A percentile compares a stretch with the other conserved stretches of the same genome.
Evolutionary conservation across 176 grass and related monocot genomes (phyloP).

Genomic region (Oryza brachyantha): DNA sequence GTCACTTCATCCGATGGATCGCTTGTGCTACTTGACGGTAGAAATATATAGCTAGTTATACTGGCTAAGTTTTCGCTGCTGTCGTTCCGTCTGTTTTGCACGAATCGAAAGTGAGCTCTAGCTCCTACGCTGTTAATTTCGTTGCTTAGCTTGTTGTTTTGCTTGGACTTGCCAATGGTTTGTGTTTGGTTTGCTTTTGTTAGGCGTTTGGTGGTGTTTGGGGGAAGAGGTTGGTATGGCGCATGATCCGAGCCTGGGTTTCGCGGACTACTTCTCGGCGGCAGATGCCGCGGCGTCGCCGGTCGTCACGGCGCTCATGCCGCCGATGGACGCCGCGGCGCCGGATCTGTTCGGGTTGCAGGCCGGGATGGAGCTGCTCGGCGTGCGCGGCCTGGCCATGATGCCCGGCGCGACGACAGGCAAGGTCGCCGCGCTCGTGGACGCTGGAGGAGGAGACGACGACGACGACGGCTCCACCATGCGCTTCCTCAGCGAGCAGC

Average conservation of each 20-base stretch:
- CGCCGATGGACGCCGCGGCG: constrained; percentile 40
- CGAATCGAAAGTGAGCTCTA: constrained; percentile 25
- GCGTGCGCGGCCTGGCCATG: constrained; percentile 37
- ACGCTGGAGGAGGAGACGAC: background rate
- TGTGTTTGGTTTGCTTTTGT: background rate
- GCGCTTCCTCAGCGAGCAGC: constrained; percentile 33
- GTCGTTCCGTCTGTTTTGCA: constrained; percentile 18
- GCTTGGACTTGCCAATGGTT: background rate
- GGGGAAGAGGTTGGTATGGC: constrained; percentile 43
- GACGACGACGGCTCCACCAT: constrained; percentile 28
- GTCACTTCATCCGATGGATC: constrained; percentile 15
- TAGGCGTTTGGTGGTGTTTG: background rate
- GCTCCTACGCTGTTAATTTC: constrained; percentile 2
- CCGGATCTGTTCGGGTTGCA: constrained; percentile 69
- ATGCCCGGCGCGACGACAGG: constrained; percentile 21
- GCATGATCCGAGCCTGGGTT: constrained; percentile 54
- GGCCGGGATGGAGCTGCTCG: constrained; percentile 65
- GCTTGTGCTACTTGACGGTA: background rate
- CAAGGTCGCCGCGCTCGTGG: constrained; percentile 33
- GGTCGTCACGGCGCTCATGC: constrained; percentile 33
- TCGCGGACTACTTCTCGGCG: constrained; percentile 57
- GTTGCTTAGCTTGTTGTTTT: background rate
- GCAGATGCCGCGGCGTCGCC: constrained; percentile 23
- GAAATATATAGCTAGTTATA: background rate
- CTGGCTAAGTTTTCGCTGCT: background rate